Percentiles rank a stretch among this genome's conserved stretches.
These are phyloP conservation scores for Raddia guianensis DNA, from an alignment of 176 grass and related monocot genomes.

Conservation along the genomic window DNA sequence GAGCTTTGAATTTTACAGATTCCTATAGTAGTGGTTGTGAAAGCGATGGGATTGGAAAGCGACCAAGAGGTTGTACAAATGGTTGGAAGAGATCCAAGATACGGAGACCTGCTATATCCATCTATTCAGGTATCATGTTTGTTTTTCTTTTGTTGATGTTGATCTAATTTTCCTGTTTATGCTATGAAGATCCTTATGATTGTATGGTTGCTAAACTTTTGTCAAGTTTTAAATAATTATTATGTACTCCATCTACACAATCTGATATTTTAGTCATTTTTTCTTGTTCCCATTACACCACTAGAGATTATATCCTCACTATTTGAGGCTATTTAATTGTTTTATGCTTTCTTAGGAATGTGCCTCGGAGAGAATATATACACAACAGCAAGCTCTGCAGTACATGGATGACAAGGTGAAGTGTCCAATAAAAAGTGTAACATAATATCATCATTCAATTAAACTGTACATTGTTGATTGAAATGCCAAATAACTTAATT, in stretches of 20 bases:
- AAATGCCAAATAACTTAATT: background rate
- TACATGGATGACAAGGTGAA: constrained; percentile 90
- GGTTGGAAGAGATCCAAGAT: constrained; percentile 92
- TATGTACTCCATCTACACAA: background rate
- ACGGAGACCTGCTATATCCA: constrained; percentile 67
- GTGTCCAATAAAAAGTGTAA: background rate
- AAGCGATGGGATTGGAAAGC: constrained; percentile 98
- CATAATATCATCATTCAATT: constrained; percentile 7
- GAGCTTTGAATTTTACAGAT: constrained; percentile 58
- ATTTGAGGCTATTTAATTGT: background rate
- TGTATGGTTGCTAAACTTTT: constrained; percentile 26
- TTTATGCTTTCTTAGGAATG: constrained; percentile 71
- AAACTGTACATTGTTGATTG: background rate
- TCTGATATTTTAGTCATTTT: background rate
- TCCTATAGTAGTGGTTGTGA: constrained; percentile 96
- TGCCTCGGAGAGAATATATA: constrained; percentile 92
- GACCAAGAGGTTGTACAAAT: constrained; percentile 96
- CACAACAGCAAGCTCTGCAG: constrained; percentile 72
- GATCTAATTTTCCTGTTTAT: background rate
- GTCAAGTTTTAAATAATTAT: constrained; percentile 25
- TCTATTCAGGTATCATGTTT: constrained; percentile 78
- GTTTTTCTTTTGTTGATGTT: background rate
- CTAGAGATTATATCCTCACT: background rate
- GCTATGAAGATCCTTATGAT: background rate
- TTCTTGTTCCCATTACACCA: background rate